Percentiles rank a stretch among this genome's conserved stretches.
These are phyloP conservation scores for Funneliformis mosseae DNA, from an alignment of 192 early-diverging fungal genomes.

Conservation along the genomic window DNA sequence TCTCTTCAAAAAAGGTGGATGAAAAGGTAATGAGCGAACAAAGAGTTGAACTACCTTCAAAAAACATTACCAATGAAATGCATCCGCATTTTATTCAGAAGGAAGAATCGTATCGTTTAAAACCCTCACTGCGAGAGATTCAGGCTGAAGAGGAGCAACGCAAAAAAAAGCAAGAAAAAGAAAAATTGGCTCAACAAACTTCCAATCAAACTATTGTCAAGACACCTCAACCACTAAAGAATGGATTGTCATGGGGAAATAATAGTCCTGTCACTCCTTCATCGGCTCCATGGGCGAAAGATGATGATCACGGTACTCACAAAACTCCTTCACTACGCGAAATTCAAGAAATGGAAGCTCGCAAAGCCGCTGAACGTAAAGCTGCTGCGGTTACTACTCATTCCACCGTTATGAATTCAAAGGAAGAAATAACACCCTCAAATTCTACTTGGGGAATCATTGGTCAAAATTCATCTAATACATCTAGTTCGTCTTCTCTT, in stretches of 20 bases:
- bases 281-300: slow-evolving; percentile 45
- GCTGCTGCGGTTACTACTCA: slow-evolving; percentile 35
- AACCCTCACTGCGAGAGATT: slow-evolving; percentile 47
- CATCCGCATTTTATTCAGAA: background rate
- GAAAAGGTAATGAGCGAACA: background rate
- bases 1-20: background rate
- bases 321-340: slow-evolving; percentile 58
- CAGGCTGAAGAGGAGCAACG: slow-evolving; percentile 46
- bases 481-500: slow-evolving; percentile 30
- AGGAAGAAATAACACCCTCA: slow-evolving; percentile 21
- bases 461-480: slow-evolving; percentile 35
- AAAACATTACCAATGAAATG: background rate
- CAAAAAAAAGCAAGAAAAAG: slow-evolving; percentile 42
- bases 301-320: slow-evolving; percentile 35
- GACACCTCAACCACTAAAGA: slow-evolving; percentile 1
- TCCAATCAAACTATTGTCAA: slow-evolving; percentile 8
- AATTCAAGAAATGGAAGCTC: slow-evolving; percentile 66
- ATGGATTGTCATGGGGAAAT: slow-evolving; percentile 11
- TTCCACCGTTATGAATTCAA: slow-evolving; percentile 10
- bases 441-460: slow-evolving; percentile 47
- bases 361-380: slow-evolving; percentile 42
- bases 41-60: background rate
- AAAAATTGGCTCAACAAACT: slow-evolving; percentile 25
- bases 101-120: background rate
- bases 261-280: slow-evolving; percentile 11